phyloP scores from a whole-genome alignment of 1,284 basidiomycete genomes.

The Ustilago loliicola region DNA sequence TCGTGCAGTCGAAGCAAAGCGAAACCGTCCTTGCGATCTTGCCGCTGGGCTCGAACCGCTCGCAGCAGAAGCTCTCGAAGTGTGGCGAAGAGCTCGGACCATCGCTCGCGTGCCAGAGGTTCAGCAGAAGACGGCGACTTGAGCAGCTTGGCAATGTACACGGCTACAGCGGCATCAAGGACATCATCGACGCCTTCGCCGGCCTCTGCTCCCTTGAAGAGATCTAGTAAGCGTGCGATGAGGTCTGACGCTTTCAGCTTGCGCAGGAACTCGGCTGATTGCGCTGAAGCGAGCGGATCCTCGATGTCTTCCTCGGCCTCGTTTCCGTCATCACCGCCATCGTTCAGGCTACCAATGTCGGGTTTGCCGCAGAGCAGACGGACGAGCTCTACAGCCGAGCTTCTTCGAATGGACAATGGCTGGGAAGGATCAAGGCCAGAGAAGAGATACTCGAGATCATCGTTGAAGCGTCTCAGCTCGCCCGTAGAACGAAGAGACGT shows the following conservation, averaged over 20 bases:
- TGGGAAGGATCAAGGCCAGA: constrained; percentile 37
- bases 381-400: constrained; percentile 46
- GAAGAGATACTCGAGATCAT: constrained; percentile 56
- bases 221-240: constrained; percentile 40
- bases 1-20: constrained; percentile 37
- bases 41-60: constrained; percentile 6
- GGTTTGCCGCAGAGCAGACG: constrained; percentile 49
- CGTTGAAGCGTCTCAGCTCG: constrained; percentile 54
- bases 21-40: constrained; percentile 42
- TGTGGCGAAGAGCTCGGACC: constrained; percentile 19
- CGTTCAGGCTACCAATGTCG: constrained; percentile 22
- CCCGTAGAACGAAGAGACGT: constrained; percentile 46
- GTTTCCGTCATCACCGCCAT: constrained; percentile 14
- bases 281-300: constrained; percentile 32
- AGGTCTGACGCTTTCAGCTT: constrained; percentile 53
- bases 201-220: constrained; percentile 37
- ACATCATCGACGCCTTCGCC: constrained; percentile 48
- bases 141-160: constrained; percentile 46
- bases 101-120: constrained; percentile 33
- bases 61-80: constrained; percentile 26
- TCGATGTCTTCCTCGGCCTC: constrained; percentile 13
- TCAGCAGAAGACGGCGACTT: constrained; percentile 28
- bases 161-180: constrained; percentile 37
- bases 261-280: constrained; percentile 49
- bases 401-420: constrained; percentile 29